phyloP scores from a whole-genome alignment of 2,329 filamentous ascomycete species.

The Arthrobotrys conoides region DNA sequence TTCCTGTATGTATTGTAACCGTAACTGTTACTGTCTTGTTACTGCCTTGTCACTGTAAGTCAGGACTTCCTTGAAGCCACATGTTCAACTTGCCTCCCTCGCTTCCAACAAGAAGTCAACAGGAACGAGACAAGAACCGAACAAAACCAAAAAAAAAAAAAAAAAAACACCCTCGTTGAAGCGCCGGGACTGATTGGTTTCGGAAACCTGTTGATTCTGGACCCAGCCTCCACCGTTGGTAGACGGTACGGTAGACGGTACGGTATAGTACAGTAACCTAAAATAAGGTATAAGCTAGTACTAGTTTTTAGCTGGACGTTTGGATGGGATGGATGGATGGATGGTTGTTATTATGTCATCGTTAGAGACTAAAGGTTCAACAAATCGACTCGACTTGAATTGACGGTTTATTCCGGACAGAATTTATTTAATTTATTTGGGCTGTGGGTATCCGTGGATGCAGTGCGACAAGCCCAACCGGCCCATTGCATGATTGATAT shows the following conservation, averaged over 20 bases:
- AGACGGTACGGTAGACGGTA: background rate
- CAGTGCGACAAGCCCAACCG: background rate
- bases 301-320: too few relatives aligned
- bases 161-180: conserved; percentile 15
- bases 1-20: background rate
- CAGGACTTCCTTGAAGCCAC: conserved; percentile 33
- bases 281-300: too few relatives aligned
- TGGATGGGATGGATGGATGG: too few relatives aligned
- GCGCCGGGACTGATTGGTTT: conserved; percentile 37
- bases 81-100: conserved; percentile 30
- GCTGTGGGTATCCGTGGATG: background rate
- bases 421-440: background rate
- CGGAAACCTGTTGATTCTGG: conserved; percentile 6
- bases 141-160: background rate
- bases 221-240: conserved; percentile 10
- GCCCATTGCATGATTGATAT: too few relatives aligned
- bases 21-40: background rate
- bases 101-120: background rate
- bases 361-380: background rate
- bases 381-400: background rate
- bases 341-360: conserved; percentile 1
- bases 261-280: background rate
- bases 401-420: background rate
- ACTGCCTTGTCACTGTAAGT: too few relatives aligned
- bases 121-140: too few relatives aligned